These are phyloP conservation scores for Spergularia marina DNA, from an alignment of 148 eudicot genomes.

Conservation along the genomic window DNA sequence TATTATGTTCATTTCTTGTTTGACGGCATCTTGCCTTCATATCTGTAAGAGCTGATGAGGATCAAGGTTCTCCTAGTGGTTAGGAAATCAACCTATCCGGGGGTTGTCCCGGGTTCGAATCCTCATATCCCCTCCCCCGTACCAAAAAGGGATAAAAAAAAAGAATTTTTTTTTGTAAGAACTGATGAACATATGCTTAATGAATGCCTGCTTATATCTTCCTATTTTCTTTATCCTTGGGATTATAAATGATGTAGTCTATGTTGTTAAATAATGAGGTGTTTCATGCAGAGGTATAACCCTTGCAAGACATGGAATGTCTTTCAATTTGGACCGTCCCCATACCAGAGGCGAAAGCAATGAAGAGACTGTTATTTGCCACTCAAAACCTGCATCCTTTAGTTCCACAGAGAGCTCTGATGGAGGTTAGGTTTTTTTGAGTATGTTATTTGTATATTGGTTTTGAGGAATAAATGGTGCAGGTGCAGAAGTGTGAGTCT, in stretches of 20 bases:
- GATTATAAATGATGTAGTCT: too few species aligned
- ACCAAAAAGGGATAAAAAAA: too few species aligned
- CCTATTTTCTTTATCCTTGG: too few species aligned
- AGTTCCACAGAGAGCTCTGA: slow-evolving; percentile 61
- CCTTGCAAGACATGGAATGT: slow-evolving; percentile 12
- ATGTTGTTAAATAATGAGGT: background rate
- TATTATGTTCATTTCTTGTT: background rate
- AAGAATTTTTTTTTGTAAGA: too few species aligned
- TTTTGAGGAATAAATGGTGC: background rate
- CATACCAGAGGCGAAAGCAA: slow-evolving; percentile 28
- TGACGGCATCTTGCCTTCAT: background rate
- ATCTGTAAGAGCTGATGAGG: background rate
- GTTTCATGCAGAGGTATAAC: slow-evolving; percentile 28
- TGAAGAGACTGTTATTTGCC: slow-evolving; percentile 47
- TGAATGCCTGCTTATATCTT: too few species aligned
- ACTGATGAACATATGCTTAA: background rate
- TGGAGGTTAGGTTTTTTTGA: slow-evolving; percentile 35
- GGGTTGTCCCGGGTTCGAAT: too few species aligned
- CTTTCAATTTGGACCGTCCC: slow-evolving; percentile 23
- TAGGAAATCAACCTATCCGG: too few species aligned
- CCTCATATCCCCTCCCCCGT: too few species aligned
- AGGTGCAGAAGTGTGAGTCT: background rate
- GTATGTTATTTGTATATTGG: background rate
- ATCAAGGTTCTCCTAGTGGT: too few species aligned
- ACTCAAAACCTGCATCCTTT: slow-evolving; percentile 52